A percentile compares a stretch with the other conserved stretches of the same genome.
These are phyloP conservation scores for Ophiostoma sp. DNA, from an alignment of 2,329 filamentous ascomycete genomes.

Conservation along the genomic window DNA sequence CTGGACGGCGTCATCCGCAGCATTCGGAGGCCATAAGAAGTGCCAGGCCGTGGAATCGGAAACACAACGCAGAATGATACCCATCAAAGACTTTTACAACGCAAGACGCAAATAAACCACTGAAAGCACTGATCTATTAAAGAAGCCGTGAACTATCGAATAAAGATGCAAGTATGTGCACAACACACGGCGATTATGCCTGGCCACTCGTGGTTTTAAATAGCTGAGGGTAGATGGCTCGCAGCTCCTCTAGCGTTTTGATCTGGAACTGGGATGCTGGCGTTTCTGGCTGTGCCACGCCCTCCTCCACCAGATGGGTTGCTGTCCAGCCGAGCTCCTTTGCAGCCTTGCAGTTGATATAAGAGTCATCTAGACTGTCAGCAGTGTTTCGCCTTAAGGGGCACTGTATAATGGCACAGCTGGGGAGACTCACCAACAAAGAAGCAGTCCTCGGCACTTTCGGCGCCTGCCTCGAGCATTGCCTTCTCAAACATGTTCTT, in stretches of 20 bases:
- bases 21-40: slow-evolving; percentile 43
- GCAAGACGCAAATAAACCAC: too few species aligned
- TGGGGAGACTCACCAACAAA: slow-evolving; percentile 55
- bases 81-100: not conserved
- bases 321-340: slow-evolving; percentile 78
- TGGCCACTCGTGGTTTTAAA: slow-evolving; percentile 54
- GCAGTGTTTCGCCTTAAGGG: not conserved
- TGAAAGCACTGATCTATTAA: not conserved
- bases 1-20: slow-evolving; percentile 57
- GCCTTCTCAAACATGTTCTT: slow-evolving; percentile 80
- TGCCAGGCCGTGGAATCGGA: not conserved
- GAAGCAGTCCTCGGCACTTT: slow-evolving; percentile 67
- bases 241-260: slow-evolving; percentile 67
- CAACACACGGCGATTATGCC: not conserved
- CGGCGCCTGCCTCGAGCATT: slow-evolving; percentile 74
- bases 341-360: slow-evolving; percentile 71
- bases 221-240: slow-evolving; percentile 71
- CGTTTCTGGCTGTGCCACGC: slow-evolving; percentile 55
- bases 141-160: not conserved
- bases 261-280: slow-evolving; percentile 72
- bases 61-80: not conserved
- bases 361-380: slow-evolving; percentile 63
- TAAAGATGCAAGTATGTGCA: not conserved
- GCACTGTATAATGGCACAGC: too few species aligned
- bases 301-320: slow-evolving; percentile 78